phyloP scores from a whole-genome alignment of 345 rosid species.

The Eucalyptus cloeziana region DNA sequence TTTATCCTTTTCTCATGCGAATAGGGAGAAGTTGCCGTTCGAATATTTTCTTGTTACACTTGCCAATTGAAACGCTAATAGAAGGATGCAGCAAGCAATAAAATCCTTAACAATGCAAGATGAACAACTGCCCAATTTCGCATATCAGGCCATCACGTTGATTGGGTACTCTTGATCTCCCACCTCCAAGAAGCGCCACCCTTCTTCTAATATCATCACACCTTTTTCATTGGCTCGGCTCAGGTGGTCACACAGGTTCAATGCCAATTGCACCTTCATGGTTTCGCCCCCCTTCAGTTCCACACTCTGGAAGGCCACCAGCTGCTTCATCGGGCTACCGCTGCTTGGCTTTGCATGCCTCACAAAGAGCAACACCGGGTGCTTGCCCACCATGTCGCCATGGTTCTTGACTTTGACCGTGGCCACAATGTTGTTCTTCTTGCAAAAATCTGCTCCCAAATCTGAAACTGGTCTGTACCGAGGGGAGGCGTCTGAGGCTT shows the following conservation, averaged over 20 bases:
- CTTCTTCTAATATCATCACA: slow-evolving; percentile 63
- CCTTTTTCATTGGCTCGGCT: slow-evolving; percentile 64
- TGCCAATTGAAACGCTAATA: background rate
- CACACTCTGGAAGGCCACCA: slow-evolving; percentile 64
- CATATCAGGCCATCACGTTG: slow-evolving; percentile 17
- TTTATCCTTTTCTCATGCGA: background rate
- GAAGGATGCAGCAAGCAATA: background rate
- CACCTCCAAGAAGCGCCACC: slow-evolving; percentile 52
- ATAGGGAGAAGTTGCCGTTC: background rate
- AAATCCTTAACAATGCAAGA: background rate
- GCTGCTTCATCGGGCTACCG: slow-evolving; percentile 52
- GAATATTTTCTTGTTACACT: background rate
- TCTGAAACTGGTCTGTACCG: slow-evolving; percentile 27
- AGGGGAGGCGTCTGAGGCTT: slow-evolving; percentile 1
- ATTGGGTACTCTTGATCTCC: slow-evolving; percentile 55
- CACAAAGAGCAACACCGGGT: slow-evolving; percentile 52
- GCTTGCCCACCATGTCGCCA: slow-evolving; percentile 64
- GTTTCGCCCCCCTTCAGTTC: slow-evolving; percentile 34
- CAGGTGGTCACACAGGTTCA: slow-evolving; percentile 52
- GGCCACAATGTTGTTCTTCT: slow-evolving; percentile 23
- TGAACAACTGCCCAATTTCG: background rate
- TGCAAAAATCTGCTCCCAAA: slow-evolving; percentile 30
- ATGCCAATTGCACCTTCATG: slow-evolving; percentile 40
- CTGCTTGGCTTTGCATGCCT: slow-evolving; percentile 32
- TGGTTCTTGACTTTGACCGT: slow-evolving; percentile 38